Percentiles rank a stretch among this genome's conserved stretches.
Evolutionary conservation across 768 basidiomycete species (phyloP).

Genomic region (Pleurotus sapidus): DNA sequence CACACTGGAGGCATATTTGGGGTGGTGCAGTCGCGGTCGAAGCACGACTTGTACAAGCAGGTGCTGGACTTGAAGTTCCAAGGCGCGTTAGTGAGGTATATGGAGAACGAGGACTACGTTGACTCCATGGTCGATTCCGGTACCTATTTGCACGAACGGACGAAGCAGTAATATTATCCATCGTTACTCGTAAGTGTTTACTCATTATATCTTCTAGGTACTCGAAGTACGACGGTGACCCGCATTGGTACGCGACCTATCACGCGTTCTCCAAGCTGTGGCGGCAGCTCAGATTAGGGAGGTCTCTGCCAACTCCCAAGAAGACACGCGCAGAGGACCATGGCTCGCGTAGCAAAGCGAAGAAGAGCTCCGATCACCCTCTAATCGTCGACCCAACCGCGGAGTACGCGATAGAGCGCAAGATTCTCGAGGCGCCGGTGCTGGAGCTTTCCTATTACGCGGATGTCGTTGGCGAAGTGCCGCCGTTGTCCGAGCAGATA

Average conservation of each 20-base stretch:
- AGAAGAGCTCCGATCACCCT: slow-evolving; percentile 49
- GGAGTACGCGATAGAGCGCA: slow-evolving; percentile 89
- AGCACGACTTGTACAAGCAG: slow-evolving; percentile 82
- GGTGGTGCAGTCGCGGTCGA: slow-evolving; percentile 80
- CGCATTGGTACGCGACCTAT: slow-evolving; percentile 33
- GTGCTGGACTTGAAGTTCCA: slow-evolving; percentile 70
- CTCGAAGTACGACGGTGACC: slow-evolving; percentile 17
- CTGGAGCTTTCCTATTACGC: slow-evolving; percentile 85
- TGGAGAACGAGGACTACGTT: slow-evolving; percentile 75
- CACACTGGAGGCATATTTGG: slow-evolving; percentile 79
- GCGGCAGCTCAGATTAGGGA: slow-evolving; percentile 47
- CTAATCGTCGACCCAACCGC: slow-evolving; percentile 54
- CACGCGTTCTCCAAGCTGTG: slow-evolving; percentile 47
- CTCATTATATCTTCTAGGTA: slow-evolving; percentile 18
- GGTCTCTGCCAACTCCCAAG: neutral
- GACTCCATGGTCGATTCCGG: slow-evolving; percentile 69
- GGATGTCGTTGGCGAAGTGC: slow-evolving; percentile 80
- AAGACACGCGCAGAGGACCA: neutral
- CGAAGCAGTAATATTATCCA: slow-evolving; percentile 39
- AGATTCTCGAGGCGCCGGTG: slow-evolving; percentile 71
- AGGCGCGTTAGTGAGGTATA: slow-evolving; percentile 57
- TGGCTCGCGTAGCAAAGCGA: slow-evolving; percentile 12
- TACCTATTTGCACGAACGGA: slow-evolving; percentile 50
- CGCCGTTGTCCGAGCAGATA: slow-evolving; percentile 29
- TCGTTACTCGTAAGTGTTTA: neutral